Conservation (phyloP, 192 early-diverging fungal species). For the Coemansia sp. region DNA sequence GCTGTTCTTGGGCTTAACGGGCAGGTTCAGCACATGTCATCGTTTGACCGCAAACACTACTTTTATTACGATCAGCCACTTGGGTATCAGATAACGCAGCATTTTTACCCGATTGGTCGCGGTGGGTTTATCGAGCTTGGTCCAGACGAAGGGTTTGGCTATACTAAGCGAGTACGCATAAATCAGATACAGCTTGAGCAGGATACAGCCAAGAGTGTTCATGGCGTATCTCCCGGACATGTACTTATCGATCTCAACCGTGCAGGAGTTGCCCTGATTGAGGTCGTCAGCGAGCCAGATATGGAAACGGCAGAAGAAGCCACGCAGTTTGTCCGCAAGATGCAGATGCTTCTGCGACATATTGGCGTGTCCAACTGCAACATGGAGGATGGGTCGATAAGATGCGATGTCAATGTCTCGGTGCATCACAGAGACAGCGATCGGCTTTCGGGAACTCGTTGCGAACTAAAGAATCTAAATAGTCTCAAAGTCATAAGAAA, state of each 20-base stretch:
- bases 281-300: slow-evolving; percentile 90
- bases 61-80: slow-evolving; percentile 91
- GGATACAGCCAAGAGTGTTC: slow-evolving; percentile 85
- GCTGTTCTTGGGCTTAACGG: slow-evolving; percentile 70
- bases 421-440: slow-evolving; percentile 56
- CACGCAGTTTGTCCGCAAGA: slow-evolving; percentile 69
- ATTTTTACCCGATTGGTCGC: slow-evolving; percentile 72
- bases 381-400: slow-evolving; percentile 88
- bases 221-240: slow-evolving; percentile 58
- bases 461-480: slow-evolving; percentile 81
- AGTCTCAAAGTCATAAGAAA: slow-evolving; percentile 64
- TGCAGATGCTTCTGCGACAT: slow-evolving; percentile 71
- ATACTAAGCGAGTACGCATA: slow-evolving; percentile 59
- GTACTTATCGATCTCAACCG: slow-evolving; percentile 80
- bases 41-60: slow-evolving; percentile 95
- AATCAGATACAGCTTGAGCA: slow-evolving; percentile 90
- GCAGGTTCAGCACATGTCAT: slow-evolving; percentile 60
- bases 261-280: slow-evolving; percentile 81
- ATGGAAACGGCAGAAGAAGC: slow-evolving; percentile 75
- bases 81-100: slow-evolving; percentile 96
- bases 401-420: slow-evolving; percentile 93
- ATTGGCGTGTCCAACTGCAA: slow-evolving; percentile 70
- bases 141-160: slow-evolving; percentile 57
- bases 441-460: slow-evolving; percentile 60
- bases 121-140: slow-evolving; percentile 65